phyloP scores from a whole-genome alignment of 257 asterid species.

The Craterostigma plantagineum region DNA sequence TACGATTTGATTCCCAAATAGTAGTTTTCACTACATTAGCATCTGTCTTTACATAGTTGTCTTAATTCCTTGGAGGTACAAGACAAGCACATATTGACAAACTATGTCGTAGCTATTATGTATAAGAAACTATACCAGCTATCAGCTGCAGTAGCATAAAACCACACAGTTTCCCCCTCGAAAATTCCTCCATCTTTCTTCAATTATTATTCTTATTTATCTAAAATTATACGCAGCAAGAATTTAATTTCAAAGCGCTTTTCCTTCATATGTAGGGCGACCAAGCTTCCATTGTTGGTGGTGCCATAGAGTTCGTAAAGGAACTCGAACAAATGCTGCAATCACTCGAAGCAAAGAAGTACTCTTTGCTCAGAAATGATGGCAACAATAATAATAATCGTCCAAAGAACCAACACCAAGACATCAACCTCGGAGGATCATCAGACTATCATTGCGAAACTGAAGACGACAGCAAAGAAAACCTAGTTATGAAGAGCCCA shows the following conservation, averaged over 20 bases:
- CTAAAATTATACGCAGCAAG: too few relatives aligned
- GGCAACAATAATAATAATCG: too few relatives aligned
- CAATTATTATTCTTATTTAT: too few relatives aligned
- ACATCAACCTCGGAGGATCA: not conserved
- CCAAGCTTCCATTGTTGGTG: constrained; percentile 92
- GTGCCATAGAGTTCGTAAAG: constrained; percentile 89
- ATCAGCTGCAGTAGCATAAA: too few relatives aligned
- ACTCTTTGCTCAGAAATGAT: constrained; percentile 10
- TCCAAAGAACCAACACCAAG: too few relatives aligned
- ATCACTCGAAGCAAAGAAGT: constrained; percentile 63
- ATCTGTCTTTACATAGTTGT: constrained; percentile 23
- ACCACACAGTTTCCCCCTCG: too few relatives aligned
- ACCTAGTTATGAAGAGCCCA: too few relatives aligned
- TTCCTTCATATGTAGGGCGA: constrained; percentile 53
- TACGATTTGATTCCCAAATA: constrained; percentile 18
- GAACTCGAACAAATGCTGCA: constrained; percentile 86
- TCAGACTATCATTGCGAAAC: not conserved
- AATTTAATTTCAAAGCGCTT: too few relatives aligned
- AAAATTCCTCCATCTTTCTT: not conserved
- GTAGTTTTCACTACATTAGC: constrained; percentile 9
- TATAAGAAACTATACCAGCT: not conserved
- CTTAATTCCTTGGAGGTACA: constrained; percentile 19
- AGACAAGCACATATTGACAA: constrained; percentile 29
- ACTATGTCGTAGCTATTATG: constrained; percentile 3
- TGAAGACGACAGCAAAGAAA: too few relatives aligned